Evolutionary conservation across 148 eudicot genomes (phyloP).

Genomic region (Chenopodium suecicum): DNA sequence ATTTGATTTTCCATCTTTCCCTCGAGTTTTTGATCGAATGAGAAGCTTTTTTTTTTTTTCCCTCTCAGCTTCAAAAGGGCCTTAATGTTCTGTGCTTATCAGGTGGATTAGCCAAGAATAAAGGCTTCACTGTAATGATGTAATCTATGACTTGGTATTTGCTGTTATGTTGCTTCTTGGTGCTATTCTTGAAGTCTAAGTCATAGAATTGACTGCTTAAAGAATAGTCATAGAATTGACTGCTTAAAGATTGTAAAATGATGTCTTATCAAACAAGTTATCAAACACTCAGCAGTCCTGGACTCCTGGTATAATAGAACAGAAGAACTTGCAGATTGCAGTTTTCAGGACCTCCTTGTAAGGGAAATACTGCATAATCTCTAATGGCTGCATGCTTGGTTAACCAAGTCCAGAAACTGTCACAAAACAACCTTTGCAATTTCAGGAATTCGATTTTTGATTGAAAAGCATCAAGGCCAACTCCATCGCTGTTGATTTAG

Average conservation of each 20-base stretch:
- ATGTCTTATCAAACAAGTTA: neutral
- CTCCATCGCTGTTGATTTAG: neutral
- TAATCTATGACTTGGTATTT: neutral
- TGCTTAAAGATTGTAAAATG: neutral
- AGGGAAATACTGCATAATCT: neutral
- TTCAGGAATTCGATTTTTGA: neutral
- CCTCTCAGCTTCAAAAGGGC: too few species aligned
- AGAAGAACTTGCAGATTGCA: neutral
- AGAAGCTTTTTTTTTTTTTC: neutral
- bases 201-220: slow-evolving; percentile 7
- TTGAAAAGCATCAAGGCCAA: neutral
- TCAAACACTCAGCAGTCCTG: neutral
- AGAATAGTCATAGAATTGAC: neutral
- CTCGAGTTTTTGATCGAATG: neutral
- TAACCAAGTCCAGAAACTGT: neutral
- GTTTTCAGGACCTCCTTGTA: neutral
- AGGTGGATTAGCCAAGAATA: neutral
- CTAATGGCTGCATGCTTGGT: neutral
- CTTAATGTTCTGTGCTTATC: neutral
- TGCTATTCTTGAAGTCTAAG: neutral
- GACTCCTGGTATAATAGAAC: neutral
- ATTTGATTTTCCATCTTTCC: neutral
- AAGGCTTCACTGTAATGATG: neutral
- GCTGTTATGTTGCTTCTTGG: neutral
- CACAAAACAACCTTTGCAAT: neutral